A percentile compares a stretch with the other conserved stretches of the same genome.
Conservation (phyloP, 2,329 filamentous ascomycete genomes). For the Botrytis hyacinthi region DNA sequence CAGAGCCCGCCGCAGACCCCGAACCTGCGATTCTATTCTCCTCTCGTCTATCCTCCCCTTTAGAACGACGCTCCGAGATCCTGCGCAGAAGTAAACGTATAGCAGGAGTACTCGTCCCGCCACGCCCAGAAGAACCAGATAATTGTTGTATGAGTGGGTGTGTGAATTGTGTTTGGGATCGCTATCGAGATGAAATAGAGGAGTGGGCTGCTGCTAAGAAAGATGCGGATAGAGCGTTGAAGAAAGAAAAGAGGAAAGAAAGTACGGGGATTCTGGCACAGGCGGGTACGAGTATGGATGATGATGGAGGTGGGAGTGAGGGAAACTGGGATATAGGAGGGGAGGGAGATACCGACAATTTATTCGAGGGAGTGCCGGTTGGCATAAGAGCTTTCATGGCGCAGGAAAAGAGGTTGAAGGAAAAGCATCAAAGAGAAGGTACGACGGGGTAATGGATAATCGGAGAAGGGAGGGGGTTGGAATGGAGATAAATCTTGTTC, state of each 20-base stretch:
- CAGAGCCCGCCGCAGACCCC: slow-evolving; percentile 18
- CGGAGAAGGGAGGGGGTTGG: neutral
- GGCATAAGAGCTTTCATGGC: slow-evolving; percentile 97
- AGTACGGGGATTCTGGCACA: neutral
- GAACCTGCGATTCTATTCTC: slow-evolving; percentile 76
- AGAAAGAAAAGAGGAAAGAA: slow-evolving; percentile 40
- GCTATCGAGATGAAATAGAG: slow-evolving; percentile 87
- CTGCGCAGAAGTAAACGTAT: slow-evolving; percentile 61
- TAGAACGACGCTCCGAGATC: slow-evolving; percentile 61
- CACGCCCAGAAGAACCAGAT: slow-evolving; percentile 82
- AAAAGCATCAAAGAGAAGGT: slow-evolving; percentile 63
- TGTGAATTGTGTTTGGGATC: slow-evolving; percentile 95
- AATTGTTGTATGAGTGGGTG: slow-evolving; percentile 99
- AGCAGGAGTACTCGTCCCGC: slow-evolving; percentile 79
- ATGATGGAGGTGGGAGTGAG: slow-evolving; percentile 75
- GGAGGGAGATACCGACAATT: slow-evolving; percentile 53
- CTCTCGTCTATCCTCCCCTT: slow-evolving; percentile 70
- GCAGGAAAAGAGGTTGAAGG: slow-evolving; percentile 85
- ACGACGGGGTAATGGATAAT: slow-evolving; percentile 20
- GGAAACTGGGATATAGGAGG: slow-evolving; percentile 56
- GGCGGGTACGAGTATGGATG: slow-evolving; percentile 65
- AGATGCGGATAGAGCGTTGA: slow-evolving; percentile 30
- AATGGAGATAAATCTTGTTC: neutral
- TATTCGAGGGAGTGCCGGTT: slow-evolving; percentile 81
- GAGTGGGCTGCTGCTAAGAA: slow-evolving; percentile 69